phyloP scores from a whole-genome alignment of 2,329 filamentous ascomycete species.

The Xylaria sp. region DNA sequence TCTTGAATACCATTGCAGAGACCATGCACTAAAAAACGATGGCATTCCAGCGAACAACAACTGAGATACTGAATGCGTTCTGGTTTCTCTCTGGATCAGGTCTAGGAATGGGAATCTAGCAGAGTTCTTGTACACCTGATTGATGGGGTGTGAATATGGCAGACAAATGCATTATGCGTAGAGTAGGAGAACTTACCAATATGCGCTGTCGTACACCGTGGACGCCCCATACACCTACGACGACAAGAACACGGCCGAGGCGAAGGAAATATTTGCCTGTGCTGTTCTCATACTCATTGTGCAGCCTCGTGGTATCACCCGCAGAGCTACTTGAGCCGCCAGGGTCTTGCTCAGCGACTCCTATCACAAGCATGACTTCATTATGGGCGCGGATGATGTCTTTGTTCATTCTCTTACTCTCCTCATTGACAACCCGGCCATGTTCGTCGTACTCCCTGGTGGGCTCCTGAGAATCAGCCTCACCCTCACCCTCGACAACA shows the following conservation, averaged over 20 bases:
- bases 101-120: conserved; percentile 60
- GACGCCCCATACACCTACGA: conserved; percentile 61
- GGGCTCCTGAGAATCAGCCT: conserved; percentile 53
- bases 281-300: conserved; percentile 59
- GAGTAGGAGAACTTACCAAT: conserved; percentile 52
- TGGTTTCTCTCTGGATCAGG: conserved; percentile 51
- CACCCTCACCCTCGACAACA: conserved; percentile 61
- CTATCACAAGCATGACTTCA: conserved; percentile 71
- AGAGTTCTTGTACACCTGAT: conserved; percentile 62
- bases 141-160: conserved; percentile 41
- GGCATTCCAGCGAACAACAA: conserved; percentile 55
- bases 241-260: conserved; percentile 51
- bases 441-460: conserved; percentile 64
- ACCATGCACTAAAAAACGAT: conserved; percentile 50
- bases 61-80: conserved; percentile 48
- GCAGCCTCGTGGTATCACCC: conserved; percentile 51
- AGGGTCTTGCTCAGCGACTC: conserved; percentile 66
- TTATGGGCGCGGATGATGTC: conserved; percentile 69
- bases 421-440: conserved; percentile 65
- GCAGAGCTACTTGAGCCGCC: conserved; percentile 53
- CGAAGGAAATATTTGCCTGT: conserved; percentile 55
- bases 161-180: not conserved
- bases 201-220: conserved; percentile 64
- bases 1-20: conserved; percentile 46
- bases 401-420: conserved; percentile 64